Base-by-base conservation (phyloP, 2,329 filamentous ascomycete species). In the Periconia digitata region DNA sequence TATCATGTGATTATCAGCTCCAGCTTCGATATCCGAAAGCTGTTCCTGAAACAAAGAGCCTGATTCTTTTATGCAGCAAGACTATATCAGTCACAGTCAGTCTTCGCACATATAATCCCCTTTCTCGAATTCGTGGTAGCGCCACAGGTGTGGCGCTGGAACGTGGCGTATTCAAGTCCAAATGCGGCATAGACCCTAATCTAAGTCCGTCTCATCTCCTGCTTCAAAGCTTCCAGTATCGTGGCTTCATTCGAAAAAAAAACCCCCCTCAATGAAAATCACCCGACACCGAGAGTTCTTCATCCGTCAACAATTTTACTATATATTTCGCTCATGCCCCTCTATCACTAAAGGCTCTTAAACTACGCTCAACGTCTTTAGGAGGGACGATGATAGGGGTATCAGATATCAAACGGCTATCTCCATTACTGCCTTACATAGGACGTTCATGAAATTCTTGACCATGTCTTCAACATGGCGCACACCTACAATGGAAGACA, bases 391-490 rank as follows among this genome's bases (percentile, higher is more conserved):
- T 52, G 46, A 47, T 36, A 52, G 40, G 44, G 50, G 43, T 21
- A 27, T 50, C 27, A 22, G 22, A 22, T 12, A 41, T 29, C 17
- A 16, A 10, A 35, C 6, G 16, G 39, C 38, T 47, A 37, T 45
- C n/a, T 17, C 6, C 47, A 29, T 38, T 50, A 54, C 48, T 35
- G 21, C 23, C 32, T 40, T 23, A 29, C n/a, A 17, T 16, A n/a
- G 12, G 16, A 18, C 34, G 15, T 24, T 18, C 20, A 15, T 32
- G 17, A 35, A 27, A 13, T 15, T 20, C 17, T 32, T 18, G 13
- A 47, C 1, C 13, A 67, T 68, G 64, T 45, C 55, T 8, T 51
- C 57, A 34, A 41, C 54, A 45, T 63, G 64, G 60, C 53, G 50
- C 5, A 27, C 55, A 6, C 48, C 51, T 8, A 27, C 40, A 16